Percentiles rank a stretch among this genome's conserved stretches.
phyloP scores from a whole-genome alignment of 2,329 filamentous ascomycete species.

The Pseudopithomyces maydicus region DNA sequence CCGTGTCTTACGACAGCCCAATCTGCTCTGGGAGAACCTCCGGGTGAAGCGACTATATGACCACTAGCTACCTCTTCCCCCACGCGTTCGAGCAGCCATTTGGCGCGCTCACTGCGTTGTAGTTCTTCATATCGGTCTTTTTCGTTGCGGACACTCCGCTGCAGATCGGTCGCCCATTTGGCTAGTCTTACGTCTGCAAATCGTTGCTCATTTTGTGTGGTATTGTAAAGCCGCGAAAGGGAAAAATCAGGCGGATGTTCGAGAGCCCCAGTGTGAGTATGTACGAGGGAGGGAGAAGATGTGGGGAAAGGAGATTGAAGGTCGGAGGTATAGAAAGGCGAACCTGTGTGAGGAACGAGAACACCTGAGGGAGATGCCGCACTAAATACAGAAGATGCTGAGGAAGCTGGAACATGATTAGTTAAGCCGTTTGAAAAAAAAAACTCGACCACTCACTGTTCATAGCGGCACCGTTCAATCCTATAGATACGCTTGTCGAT shows the following conservation, averaged over 20 bases:
- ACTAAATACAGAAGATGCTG: conserved; percentile 43
- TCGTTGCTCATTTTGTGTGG: conserved; percentile 62
- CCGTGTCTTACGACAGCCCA: conserved; percentile 40
- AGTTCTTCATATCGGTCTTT: conserved; percentile 70
- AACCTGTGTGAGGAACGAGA: conserved; percentile 41
- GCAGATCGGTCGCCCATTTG: conserved; percentile 82
- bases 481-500: conserved; percentile 33
- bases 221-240: conserved; percentile 55
- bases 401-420: conserved; percentile 32
- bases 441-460: conserved; percentile 23
- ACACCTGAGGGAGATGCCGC: conserved; percentile 45
- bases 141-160: conserved; percentile 75
- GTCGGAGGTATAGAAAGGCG: conserved; percentile 40
- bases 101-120: conserved; percentile 63
- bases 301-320: conserved; percentile 42
- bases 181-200: conserved; percentile 73
- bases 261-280: conserved; percentile 24
- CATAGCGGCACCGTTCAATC: conserved; percentile 28
- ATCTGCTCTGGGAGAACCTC: conserved; percentile 33
- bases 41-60: conserved; percentile 32
- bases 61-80: conserved; percentile 62
- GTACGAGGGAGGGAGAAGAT: conserved; percentile 40
- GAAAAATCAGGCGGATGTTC: conserved; percentile 43
- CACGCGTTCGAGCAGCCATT: conserved; percentile 74
- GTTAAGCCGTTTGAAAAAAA: neutral